Conservation (phyloP, 2,329 filamentous ascomycete species). For the Penicillium hesseltinei region DNA sequence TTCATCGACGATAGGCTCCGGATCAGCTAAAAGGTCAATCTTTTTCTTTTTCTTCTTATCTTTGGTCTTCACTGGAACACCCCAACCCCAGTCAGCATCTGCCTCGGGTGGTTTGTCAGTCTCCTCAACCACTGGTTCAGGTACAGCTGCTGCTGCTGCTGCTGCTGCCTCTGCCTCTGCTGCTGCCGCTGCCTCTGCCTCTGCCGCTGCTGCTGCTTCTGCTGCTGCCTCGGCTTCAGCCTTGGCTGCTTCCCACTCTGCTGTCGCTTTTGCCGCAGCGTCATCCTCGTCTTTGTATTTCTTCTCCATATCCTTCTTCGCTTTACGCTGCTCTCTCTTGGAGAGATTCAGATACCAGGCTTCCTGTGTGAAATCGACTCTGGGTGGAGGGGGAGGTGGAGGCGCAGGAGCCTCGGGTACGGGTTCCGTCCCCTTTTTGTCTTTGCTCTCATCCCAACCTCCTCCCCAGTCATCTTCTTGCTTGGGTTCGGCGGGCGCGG, state of each 20-base stretch:
- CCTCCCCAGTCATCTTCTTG: slow-evolving; percentile 26
- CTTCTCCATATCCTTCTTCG: slow-evolving; percentile 31
- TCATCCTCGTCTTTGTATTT: slow-evolving; percentile 24
- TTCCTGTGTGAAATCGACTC: slow-evolving; percentile 27
- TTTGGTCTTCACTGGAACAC: slow-evolving; percentile 28
- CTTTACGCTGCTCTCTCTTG: slow-evolving; percentile 33
- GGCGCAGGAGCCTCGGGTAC: slow-evolving; percentile 16
- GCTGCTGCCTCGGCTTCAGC: slow-evolving; percentile 8
- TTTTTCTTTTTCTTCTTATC: slow-evolving; percentile 38
- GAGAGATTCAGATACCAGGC: slow-evolving; percentile 32
- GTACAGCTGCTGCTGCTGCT: slow-evolving; percentile 7
- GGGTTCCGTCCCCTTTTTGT: slow-evolving; percentile 30
- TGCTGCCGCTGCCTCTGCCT: background rate
- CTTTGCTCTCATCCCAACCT: slow-evolving; percentile 26
- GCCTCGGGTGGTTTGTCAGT: slow-evolving; percentile 14
- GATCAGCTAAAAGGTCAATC: slow-evolving; percentile 25
- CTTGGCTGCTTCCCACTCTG: slow-evolving; percentile 10
- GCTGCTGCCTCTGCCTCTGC: slow-evolving; percentile 5
- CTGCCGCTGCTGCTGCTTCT: background rate
- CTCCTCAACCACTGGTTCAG: slow-evolving; percentile 12
- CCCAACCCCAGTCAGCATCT: slow-evolving; percentile 34
- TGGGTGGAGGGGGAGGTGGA: slow-evolving; percentile 21
- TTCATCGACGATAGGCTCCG: slow-evolving; percentile 24
- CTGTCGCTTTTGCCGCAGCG: slow-evolving; percentile 2
- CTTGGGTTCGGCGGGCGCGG: slow-evolving; percentile 40